Conservation (phyloP, 495 filamentous ascomycete genomes). For the Aspergillus diversus region DNA sequence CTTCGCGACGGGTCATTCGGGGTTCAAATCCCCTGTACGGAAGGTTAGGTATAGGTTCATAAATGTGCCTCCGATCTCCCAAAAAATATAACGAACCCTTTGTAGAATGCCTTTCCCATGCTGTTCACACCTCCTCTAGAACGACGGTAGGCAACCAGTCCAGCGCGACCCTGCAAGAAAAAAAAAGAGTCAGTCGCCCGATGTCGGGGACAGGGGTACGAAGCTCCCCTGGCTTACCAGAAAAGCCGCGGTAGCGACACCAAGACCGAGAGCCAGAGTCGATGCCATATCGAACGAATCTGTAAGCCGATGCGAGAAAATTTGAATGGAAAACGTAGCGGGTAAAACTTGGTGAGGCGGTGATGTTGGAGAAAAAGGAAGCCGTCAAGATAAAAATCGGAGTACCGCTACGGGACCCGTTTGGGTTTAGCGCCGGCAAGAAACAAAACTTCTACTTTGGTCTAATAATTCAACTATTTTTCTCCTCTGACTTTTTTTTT, state of each 20-base stretch:
- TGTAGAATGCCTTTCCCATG: constrained; percentile 92
- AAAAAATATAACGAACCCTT: constrained; percentile 57
- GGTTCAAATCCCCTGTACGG: constrained; percentile 76
- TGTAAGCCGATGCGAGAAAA: constrained; percentile 1
- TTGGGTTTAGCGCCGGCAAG: constrained; percentile 30
- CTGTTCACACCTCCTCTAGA: constrained; percentile 75
- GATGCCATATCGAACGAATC: constrained; percentile 65
- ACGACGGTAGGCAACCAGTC: constrained; percentile 82
- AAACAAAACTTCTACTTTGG: constrained; percentile 36
- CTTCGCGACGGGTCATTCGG: constrained; percentile 89
- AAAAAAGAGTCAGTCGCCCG: constrained; percentile 24
- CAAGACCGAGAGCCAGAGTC: constrained; percentile 73
- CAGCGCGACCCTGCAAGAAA: constrained; percentile 80
- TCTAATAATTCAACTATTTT: constrained; percentile 19
- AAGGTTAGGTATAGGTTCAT: constrained; percentile 18
- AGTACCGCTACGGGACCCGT: constrained; percentile 25
- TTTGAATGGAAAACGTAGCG: not conserved
- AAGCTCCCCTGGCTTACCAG: constrained; percentile 54
- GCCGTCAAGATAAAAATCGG: constrained; percentile 35
- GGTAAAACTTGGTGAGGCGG: constrained; percentile 1
- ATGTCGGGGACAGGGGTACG: not conserved
- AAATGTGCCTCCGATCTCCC: not conserved
- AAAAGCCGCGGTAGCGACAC: constrained; percentile 77
- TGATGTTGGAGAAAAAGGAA: constrained; percentile 23
- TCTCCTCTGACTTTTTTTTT: constrained; percentile 25